A percentile compares a stretch with the other conserved stretches of the same genome.
These are phyloP conservation scores for Pulveroboletus ravenelii DNA, from an alignment of 768 basidiomycete species.

Conservation along the genomic window DNA sequence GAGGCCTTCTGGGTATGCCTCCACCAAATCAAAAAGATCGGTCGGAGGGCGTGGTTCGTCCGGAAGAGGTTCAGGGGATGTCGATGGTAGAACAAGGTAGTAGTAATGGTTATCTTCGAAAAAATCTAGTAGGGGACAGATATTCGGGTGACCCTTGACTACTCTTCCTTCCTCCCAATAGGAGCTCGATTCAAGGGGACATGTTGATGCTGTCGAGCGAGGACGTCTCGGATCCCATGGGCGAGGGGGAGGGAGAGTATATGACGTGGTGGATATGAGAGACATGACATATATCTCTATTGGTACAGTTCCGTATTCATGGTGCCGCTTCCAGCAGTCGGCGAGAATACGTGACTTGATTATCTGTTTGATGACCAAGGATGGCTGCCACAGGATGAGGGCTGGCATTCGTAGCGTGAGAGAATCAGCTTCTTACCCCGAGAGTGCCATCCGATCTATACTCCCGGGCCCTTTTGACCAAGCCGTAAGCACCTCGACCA, in stretches of 20 bases:
- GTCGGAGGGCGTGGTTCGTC: constrained; percentile 54
- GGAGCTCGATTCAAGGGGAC: constrained; percentile 16
- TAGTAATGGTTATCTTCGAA: constrained; percentile 97
- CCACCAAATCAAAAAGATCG: constrained; percentile 95
- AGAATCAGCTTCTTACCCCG: constrained; percentile 59
- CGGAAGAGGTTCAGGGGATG: constrained; percentile 53
- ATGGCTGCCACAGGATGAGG: constrained; percentile 48
- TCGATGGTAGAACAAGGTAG: constrained; percentile 84
- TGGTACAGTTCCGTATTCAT: constrained; percentile 90
- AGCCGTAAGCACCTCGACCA: constrained; percentile 91
- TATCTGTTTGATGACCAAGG: constrained; percentile 94
- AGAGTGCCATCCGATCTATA: constrained; percentile 66
- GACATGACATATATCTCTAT: constrained; percentile 98
- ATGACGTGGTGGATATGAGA: constrained; percentile 75
- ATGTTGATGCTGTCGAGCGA: constrained; percentile 20
- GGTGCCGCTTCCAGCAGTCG: constrained; percentile 99
- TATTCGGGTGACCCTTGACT: constrained; percentile 90
- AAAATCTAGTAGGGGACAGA: constrained; percentile 91
- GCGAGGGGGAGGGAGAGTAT: constrained; percentile 70
- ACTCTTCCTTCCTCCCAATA: constrained; percentile 67
- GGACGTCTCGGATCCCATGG: constrained; percentile 71
- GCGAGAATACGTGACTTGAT: constrained; percentile 98
- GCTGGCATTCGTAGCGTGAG: constrained; percentile 1
- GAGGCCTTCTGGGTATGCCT: constrained; percentile 81
- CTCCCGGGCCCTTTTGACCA: constrained; percentile 87